These are phyloP conservation scores for Epichloe bromicola DNA, from an alignment of 2,329 filamentous ascomycete genomes.

Conservation along the genomic window DNA sequence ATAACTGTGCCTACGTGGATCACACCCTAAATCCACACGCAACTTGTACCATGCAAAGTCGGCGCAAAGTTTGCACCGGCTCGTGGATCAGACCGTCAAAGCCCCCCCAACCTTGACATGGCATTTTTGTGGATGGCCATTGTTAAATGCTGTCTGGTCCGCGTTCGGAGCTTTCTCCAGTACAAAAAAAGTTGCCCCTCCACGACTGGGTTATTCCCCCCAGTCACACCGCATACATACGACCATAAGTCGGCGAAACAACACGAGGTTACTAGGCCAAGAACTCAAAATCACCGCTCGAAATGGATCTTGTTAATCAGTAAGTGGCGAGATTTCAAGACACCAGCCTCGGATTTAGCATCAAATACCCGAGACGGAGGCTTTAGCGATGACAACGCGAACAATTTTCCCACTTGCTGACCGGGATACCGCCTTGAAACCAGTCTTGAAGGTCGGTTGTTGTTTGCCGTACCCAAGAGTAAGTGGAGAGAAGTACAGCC, in stretches of 20 bases:
- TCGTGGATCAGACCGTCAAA: too few relatives aligned
- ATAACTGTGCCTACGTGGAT: too few relatives aligned
- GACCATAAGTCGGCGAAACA: neutral
- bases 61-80: too few relatives aligned
- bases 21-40: too few relatives aligned
- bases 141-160: neutral
- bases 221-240: neutral
- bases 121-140: too few relatives aligned
- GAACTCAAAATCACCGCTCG: neutral
- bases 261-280: neutral
- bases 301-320: constrained; percentile 43
- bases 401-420: neutral
- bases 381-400: neutral
- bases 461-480: constrained; percentile 99
- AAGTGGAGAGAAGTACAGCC: constrained; percentile 26
- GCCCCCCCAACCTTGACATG: too few relatives aligned
- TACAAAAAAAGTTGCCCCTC: neutral
- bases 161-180: neutral
- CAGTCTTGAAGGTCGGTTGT: constrained; percentile 80
- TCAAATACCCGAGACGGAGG: neutral
- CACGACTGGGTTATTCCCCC: neutral
- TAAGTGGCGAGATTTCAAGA: constrained; percentile 18
- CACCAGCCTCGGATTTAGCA: neutral
- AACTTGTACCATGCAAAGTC: too few relatives aligned
- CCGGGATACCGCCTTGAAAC: neutral